Conservation (phyloP, 176 grass and related monocot genomes). For the Musa itinerans region DNA sequence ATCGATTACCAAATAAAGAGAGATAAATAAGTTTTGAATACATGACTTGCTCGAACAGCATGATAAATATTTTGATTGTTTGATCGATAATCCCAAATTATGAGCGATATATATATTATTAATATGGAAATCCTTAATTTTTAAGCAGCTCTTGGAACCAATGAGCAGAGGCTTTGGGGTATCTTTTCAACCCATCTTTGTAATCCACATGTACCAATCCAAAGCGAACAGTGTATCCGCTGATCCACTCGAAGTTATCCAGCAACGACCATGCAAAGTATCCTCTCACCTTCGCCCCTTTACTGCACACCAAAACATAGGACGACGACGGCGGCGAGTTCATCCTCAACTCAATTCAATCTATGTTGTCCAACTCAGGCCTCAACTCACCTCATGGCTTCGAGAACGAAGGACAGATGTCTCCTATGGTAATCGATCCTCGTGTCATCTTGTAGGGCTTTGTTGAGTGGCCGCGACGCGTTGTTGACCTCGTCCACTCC, state of each 20-base stretch:
- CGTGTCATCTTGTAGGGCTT: conserved; percentile 13
- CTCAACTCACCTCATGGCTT: conserved; percentile 13
- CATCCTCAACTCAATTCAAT: too few species aligned
- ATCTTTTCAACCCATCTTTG: conserved; percentile 65
- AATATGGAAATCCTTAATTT: conserved; percentile 10
- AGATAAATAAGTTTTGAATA: too few species aligned
- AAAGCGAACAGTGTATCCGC: conserved; percentile 75
- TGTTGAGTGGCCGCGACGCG: not conserved
- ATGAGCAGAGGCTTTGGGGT: conserved; percentile 55
- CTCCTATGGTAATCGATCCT: conserved; percentile 3
- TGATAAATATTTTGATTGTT: too few species aligned
- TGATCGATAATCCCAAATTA: too few species aligned
- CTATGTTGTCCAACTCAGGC: too few species aligned
- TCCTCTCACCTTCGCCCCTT: conserved; percentile 51
- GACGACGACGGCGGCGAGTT: too few species aligned
- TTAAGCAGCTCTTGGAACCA: conserved; percentile 64
- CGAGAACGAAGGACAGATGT: not conserved
- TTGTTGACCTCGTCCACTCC: conserved; percentile 8
- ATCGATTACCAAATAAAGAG: too few species aligned
- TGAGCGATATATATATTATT: not conserved
- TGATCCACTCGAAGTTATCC: conserved; percentile 86
- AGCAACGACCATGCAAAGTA: conserved; percentile 84
- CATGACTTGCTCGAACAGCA: too few species aligned
- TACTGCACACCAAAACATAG: conserved; percentile 24
- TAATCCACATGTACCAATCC: conserved; percentile 63